Evolutionary conservation across 345 rosid genomes (phyloP).

Genomic region (Capsella bursapastoris): DNA sequence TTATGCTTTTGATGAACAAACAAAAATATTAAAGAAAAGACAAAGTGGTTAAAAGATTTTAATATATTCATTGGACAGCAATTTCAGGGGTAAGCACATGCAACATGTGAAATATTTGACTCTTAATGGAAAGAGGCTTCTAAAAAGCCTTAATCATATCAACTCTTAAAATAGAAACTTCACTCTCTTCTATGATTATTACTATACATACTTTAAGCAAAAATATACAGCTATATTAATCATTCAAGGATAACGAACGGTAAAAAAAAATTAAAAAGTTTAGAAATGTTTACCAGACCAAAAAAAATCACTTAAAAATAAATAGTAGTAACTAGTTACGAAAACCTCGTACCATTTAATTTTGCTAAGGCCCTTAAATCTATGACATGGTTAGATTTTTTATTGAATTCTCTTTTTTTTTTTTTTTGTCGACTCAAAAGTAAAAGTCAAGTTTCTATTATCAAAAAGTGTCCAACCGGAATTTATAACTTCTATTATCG

Average conservation of each 20-base stretch:
- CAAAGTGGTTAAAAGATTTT: not conserved
- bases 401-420: not conserved
- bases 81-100: conserved; percentile 46
- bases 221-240: not conserved
- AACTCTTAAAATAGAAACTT: conserved; percentile 34
- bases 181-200: conserved; percentile 22
- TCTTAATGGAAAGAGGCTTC: conserved; percentile 40
- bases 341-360: conserved; percentile 50
- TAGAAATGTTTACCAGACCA: not conserved
- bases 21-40: conserved; percentile 1
- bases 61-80: conserved; percentile 40
- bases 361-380: conserved; percentile 36
- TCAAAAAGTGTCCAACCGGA: conserved; percentile 6
- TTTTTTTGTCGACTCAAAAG: conserved; percentile 28
- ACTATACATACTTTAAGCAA: not conserved
- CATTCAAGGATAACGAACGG: not conserved
- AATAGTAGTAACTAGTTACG: not conserved
- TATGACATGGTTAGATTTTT: conserved; percentile 33
- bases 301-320: not conserved
- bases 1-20: not conserved
- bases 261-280: not conserved
- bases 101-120: conserved; percentile 45
- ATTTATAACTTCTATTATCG: too few species aligned
- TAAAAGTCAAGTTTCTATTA: not conserved
- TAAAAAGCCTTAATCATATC: conserved; percentile 23